Conservation (phyloP, 305 asterid genomes). For the Fraxinus xanthoxyloides region DNA sequence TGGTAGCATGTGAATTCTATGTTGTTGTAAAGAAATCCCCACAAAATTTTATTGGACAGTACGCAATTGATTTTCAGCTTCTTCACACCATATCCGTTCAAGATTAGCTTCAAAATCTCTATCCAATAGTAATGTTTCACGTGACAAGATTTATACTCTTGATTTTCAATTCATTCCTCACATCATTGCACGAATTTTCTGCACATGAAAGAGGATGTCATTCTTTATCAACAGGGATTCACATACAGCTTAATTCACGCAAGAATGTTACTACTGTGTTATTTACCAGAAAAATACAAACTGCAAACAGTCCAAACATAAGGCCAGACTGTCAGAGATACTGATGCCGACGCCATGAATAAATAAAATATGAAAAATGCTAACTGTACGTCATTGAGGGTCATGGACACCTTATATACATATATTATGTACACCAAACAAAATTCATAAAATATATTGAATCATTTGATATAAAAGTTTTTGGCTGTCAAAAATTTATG, state of each 20-base stretch:
- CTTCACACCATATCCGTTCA: constrained; percentile 34
- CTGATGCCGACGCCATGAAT: constrained; percentile 54
- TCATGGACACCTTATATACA: too few species aligned
- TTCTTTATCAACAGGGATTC: too few species aligned
- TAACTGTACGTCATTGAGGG: too few species aligned
- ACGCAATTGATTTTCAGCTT: constrained; percentile 5
- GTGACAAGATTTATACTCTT: too few species aligned
- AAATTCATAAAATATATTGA: too few species aligned
- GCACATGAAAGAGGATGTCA: too few species aligned
- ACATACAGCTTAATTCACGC: too few species aligned
- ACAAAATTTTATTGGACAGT: constrained; percentile 38
- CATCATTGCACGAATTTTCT: too few species aligned
- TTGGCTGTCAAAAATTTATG: neutral
- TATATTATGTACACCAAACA: too few species aligned
- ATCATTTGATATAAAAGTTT: too few species aligned
- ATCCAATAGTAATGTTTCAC: constrained; percentile 25
- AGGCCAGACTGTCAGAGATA: constrained; percentile 59
- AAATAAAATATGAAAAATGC: too few species aligned
- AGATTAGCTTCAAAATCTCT: constrained; percentile 28
- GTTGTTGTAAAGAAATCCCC: constrained; percentile 25
- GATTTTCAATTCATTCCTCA: too few species aligned
- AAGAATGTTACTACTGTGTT: constrained; percentile 13
- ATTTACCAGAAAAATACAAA: constrained; percentile 54
- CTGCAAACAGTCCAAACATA: constrained; percentile 50
- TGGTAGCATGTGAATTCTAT: constrained; percentile 14